These are phyloP conservation scores for Suillus plorans DNA, from an alignment of 768 basidiomycete genomes.

Conservation along the genomic window DNA sequence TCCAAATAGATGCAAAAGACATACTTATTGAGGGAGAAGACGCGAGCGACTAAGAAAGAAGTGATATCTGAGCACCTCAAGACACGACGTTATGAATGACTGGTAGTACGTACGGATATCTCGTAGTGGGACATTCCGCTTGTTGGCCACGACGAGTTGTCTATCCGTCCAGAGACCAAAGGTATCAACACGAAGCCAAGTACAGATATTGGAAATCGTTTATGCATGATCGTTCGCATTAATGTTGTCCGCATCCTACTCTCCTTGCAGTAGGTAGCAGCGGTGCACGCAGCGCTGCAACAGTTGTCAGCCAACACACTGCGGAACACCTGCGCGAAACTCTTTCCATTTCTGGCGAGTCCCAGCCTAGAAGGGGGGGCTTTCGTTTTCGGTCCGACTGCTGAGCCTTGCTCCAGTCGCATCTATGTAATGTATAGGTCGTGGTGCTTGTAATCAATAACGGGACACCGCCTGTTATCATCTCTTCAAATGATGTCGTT, in stretches of 20 bases:
- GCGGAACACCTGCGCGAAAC: background rate
- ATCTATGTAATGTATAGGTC: background rate
- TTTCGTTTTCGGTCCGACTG: background rate
- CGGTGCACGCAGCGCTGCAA: background rate
- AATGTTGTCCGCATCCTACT: background rate
- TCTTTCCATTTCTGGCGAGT: background rate
- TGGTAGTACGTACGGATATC: constrained; percentile 23
- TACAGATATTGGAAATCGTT: background rate
- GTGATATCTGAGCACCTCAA: constrained; percentile 5
- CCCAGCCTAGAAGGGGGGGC: too few relatives aligned
- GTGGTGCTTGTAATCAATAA: background rate
- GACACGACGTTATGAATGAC: background rate
- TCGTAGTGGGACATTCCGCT: constrained; percentile 23
- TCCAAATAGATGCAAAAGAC: background rate
- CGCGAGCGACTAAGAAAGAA: constrained; percentile 21
- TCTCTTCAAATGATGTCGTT: background rate
- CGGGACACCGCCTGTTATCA: background rate
- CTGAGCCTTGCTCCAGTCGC: background rate
- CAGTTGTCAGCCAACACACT: background rate
- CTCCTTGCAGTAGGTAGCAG: background rate
- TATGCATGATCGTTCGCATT: background rate
- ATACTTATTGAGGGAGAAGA: constrained; percentile 20
- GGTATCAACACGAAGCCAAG: background rate
- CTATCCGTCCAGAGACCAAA: constrained; percentile 5
- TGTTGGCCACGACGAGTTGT: constrained; percentile 7